A percentile compares a stretch with the other conserved stretches of the same genome.
phyloP scores from a whole-genome alignment of 2,329 filamentous ascomycete genomes.

The Phialocephala sp. region DNA sequence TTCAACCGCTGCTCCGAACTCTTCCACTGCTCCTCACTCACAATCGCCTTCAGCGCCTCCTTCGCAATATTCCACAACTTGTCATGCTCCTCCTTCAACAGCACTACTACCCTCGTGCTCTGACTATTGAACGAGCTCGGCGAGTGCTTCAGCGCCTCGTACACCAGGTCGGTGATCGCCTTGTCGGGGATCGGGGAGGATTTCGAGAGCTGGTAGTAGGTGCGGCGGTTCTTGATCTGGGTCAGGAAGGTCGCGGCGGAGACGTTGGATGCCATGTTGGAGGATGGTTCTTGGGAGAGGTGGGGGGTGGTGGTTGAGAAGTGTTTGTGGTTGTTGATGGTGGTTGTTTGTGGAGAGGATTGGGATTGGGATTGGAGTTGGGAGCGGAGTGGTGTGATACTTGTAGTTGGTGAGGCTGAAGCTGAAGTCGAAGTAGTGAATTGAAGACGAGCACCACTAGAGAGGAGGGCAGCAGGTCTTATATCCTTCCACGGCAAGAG shows the following conservation, averaged over 20 bases:
- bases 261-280: conserved; percentile 3
- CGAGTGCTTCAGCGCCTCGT: conserved; percentile 67
- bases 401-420: neutral
- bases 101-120: conserved; percentile 76
- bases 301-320: conserved; percentile 2
- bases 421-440: neutral
- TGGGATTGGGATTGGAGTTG: conserved; percentile 4
- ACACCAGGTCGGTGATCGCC: conserved; percentile 69
- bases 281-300: neutral
- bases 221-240: conserved; percentile 70
- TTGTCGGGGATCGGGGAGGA: conserved; percentile 61
- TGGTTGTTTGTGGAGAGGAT: neutral
- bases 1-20: conserved; percentile 39
- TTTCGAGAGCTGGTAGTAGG: conserved; percentile 71
- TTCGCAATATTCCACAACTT: conserved; percentile 81
- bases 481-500: neutral
- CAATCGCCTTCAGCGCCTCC: conserved; percentile 69
- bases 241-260: conserved; percentile 56
- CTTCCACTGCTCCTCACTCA: conserved; percentile 55
- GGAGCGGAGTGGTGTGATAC: neutral
- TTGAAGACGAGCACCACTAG: neutral
- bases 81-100: conserved; percentile 83
- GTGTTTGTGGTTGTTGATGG: no score
- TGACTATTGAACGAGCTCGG: conserved; percentile 92
- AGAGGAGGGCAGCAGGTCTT: neutral